Conservation (phyloP, 805 yeast genomes). For the Millerozyma miso region DNA sequence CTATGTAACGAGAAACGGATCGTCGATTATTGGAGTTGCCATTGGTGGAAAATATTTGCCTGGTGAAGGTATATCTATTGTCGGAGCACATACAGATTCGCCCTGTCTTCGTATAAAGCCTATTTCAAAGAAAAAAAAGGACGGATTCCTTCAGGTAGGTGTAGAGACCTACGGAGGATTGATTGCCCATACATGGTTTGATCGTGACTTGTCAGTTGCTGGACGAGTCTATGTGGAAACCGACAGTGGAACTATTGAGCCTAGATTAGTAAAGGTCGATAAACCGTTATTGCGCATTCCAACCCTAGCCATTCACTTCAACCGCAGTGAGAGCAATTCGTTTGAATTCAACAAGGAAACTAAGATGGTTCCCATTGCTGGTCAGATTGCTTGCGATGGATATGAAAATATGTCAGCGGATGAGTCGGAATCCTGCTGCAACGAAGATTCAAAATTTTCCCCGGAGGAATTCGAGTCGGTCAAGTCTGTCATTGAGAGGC, state of each 20-base stretch:
- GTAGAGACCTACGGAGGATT: constrained; percentile 96
- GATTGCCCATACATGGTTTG: constrained; percentile 96
- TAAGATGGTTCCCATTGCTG: constrained; percentile 83
- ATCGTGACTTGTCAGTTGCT: constrained; percentile 85
- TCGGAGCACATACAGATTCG: constrained; percentile 96
- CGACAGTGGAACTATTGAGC: constrained; percentile 46
- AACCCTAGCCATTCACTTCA: constrained; percentile 88
- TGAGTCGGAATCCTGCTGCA: constrained; percentile 29
- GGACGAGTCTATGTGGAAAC: constrained; percentile 77
- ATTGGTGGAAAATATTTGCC: constrained; percentile 70
- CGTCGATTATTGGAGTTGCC: constrained; percentile 83
- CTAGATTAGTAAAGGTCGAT: constrained; percentile 73
- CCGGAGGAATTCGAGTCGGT: constrained; percentile 61
- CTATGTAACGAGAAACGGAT: constrained; percentile 84
- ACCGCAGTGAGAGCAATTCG: constrained; percentile 68
- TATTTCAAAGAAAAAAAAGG: constrained; percentile 59
- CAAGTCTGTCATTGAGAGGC: constrained; percentile 65
- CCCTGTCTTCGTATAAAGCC: constrained; percentile 91
- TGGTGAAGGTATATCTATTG: constrained; percentile 81
- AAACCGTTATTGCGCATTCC: constrained; percentile 89
- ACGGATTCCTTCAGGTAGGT: constrained; percentile 84
- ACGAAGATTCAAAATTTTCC: constrained; percentile 46
- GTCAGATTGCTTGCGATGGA: constrained; percentile 35
- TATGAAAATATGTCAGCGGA: constrained; percentile 11
- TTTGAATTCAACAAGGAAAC: constrained; percentile 89